A percentile compares a stretch with the other conserved stretches of the same genome.
Evolutionary conservation across 208 protist genomes (phyloP).

Genomic region (Novymonas esmeraldas): DNA sequence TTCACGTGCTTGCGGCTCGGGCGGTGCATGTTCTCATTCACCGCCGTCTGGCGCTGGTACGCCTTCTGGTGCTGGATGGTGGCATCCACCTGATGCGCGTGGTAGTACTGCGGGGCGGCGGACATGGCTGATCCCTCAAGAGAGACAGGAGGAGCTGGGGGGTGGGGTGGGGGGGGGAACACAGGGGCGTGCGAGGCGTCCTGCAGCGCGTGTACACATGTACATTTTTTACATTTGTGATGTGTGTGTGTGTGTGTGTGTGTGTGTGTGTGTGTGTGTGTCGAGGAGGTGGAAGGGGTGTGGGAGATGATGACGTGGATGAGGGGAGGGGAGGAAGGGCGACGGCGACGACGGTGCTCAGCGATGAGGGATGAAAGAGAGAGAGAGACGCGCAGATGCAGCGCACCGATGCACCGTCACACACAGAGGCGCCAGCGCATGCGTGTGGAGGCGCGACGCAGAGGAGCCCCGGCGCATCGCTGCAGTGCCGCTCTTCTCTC

Average conservation of each 20-base stretch:
- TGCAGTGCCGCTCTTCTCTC: too few species aligned
- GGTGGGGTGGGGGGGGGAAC: not conserved
- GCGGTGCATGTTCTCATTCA: conserved; percentile 90
- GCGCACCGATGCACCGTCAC: too few species aligned
- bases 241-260: not conserved
- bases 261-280: not conserved
- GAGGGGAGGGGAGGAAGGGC: not conserved
- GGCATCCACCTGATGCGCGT: conserved; percentile 71
- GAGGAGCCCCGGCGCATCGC: too few species aligned
- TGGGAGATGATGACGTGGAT: too few species aligned
- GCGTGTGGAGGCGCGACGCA: too few species aligned
- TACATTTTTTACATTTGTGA: not conserved
- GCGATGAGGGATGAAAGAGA: too few species aligned
- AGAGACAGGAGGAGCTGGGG: not conserved
- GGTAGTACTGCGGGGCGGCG: conserved; percentile 65
- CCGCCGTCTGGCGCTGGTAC: conserved; percentile 92
- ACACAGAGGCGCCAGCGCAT: too few species aligned
- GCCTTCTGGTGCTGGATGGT: conserved; percentile 92
- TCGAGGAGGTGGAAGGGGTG: too few species aligned
- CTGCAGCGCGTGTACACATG: not conserved
- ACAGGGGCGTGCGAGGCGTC: not conserved
- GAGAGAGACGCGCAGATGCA: too few species aligned
- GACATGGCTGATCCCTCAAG: conserved; percentile 34
- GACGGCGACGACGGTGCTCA: too few species aligned
- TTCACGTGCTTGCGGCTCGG: conserved; percentile 59